A percentile compares a stretch with the other conserved stretches of the same genome.
These are phyloP conservation scores for Xylogone sp. DNA, from an alignment of 2,329 filamentous ascomycete genomes.

Conservation along the genomic window DNA sequence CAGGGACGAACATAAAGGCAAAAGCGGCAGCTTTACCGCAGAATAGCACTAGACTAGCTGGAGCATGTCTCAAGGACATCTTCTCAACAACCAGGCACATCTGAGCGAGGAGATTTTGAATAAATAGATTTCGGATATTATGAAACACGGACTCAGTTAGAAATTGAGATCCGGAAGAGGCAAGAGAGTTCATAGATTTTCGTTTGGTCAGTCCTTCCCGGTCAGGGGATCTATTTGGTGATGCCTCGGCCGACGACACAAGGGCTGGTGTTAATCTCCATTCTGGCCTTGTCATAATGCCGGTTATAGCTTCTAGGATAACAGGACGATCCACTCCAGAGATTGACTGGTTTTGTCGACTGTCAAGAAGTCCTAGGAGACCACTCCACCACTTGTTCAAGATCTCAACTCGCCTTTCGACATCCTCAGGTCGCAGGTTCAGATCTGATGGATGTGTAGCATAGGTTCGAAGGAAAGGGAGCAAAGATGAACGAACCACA, in stretches of 20 bases:
- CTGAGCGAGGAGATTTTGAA: conserved; percentile 65
- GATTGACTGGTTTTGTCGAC: conserved; percentile 64
- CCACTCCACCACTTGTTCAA: conserved; percentile 75
- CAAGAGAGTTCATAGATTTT: conserved; percentile 48
- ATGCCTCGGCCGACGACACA: conserved; percentile 47
- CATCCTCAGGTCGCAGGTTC: conserved; percentile 60
- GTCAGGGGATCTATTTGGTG: conserved; percentile 25
- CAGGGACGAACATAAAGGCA: conserved; percentile 71
- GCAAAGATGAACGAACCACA: conserved; percentile 58
- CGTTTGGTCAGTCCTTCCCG: conserved; percentile 16
- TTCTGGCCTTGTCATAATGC: conserved; percentile 68
- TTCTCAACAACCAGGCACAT: conserved; percentile 70
- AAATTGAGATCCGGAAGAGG: conserved; percentile 60
- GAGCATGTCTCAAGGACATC: conserved; percentile 61
- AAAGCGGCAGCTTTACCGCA: conserved; percentile 71
- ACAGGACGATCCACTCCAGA: conserved; percentile 66
- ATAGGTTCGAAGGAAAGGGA: conserved; percentile 63
- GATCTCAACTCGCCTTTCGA: conserved; percentile 64
- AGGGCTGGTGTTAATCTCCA: conserved; percentile 61
- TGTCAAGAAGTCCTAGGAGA: conserved; percentile 64
- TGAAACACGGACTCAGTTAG: conserved; percentile 67
- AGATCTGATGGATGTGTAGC: conserved; percentile 55
- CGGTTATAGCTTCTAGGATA: conserved; percentile 64
- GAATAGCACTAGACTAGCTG: conserved; percentile 58
- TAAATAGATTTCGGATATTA: conserved; percentile 67